Evolutionary conservation across 108 stramenopile species (phyloP), one percentile per base, ranked within the genome.

Genomic region (Mayamaea pseudoterrestris): DNA sequence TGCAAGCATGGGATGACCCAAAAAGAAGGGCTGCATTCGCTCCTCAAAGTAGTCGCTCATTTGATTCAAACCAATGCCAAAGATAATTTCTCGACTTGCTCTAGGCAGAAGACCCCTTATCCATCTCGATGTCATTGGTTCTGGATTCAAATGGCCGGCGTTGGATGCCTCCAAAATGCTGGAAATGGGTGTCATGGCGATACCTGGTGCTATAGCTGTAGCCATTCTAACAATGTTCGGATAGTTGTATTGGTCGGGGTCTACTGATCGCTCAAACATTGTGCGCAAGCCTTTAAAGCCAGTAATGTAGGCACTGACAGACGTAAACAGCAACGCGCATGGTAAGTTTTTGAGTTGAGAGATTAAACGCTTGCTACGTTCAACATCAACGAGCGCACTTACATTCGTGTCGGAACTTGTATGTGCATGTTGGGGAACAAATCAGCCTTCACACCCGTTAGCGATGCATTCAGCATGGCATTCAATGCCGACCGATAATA

Each of bases 401-500:
- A 29, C 32, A 85, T 70, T 26, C 83, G 67, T n/a, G 60, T 62
- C 2, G 83, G 83, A 18, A 85, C 72, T 71, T 85, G 83, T 7
- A 85, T 57, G 41, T 80, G 79, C 71, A 85, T 78, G 44, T 80
- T 72, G 35, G 83, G 83, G 40, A 85, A 85, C 25, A 73, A 34
- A 13, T 65, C 50, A 11, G 67, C 52, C 21, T 53, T 55, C 42
- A 73, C 58, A 1, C 66, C 71, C 3, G 78, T 74, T 17, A 85
- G 58, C 37, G 54, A 35, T 1, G 73, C 60, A 63, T 81, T 85
- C n/a, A 85, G 46, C 36, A 61, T 40, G 34, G 83, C 43, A 55
- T 80, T 85, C 41, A 85, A 36, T 16, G 71, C 74, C 17, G 44
- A 47, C 31, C 83, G 63, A 63, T 85, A 85, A 42, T 78, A 85